These are phyloP conservation scores for Penicillium sp. DNA, from an alignment of 2,329 filamentous ascomycete genomes.

Conservation along the genomic window DNA sequence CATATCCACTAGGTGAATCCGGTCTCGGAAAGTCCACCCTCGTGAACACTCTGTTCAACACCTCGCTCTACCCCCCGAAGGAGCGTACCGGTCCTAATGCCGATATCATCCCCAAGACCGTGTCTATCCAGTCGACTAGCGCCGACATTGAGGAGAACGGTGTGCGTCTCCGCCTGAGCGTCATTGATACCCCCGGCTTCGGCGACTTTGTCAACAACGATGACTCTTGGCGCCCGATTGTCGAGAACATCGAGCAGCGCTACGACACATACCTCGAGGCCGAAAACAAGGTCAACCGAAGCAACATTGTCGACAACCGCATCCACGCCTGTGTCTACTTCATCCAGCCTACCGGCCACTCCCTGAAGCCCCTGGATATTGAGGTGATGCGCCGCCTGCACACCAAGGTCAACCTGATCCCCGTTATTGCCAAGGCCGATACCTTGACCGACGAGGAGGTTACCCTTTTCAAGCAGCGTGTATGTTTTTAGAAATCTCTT, in stretches of 20 bases:
- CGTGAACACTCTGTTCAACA: conserved; percentile 99
- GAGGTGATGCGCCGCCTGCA: conserved; percentile 99
- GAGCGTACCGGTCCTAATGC: conserved; percentile 96
- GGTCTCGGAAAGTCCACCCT: conserved; percentile 98
- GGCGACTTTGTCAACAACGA: conserved; percentile 99
- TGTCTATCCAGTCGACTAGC: conserved; percentile 90
- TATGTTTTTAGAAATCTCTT: conserved; percentile 50
- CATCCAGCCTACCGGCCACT: conserved; percentile 98
- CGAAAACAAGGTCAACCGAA: conserved; percentile 99
- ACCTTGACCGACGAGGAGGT: conserved; percentile 98
- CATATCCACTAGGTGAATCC: conserved; percentile 73
- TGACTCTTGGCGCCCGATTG: conserved; percentile 97
- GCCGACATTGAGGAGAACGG: conserved; percentile 98
- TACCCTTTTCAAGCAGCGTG: conserved; percentile 87
- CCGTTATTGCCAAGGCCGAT: conserved; percentile 97
- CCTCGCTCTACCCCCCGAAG: conserved; percentile 95
- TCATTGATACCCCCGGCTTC: conserved; percentile 96
- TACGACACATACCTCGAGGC: conserved; percentile 98
- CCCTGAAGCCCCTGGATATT: conserved; percentile 95
- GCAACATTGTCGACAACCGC: conserved; percentile 99
- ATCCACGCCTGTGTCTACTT: conserved; percentile 99
- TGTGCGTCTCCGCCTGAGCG: conserved; percentile 90
- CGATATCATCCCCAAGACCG: conserved; percentile 98
- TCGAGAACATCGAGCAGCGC: conserved; percentile 99
- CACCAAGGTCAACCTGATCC: conserved; percentile 99